Conservation (phyloP, 305 asterid genomes). For the Petunia hybrid region DNA sequence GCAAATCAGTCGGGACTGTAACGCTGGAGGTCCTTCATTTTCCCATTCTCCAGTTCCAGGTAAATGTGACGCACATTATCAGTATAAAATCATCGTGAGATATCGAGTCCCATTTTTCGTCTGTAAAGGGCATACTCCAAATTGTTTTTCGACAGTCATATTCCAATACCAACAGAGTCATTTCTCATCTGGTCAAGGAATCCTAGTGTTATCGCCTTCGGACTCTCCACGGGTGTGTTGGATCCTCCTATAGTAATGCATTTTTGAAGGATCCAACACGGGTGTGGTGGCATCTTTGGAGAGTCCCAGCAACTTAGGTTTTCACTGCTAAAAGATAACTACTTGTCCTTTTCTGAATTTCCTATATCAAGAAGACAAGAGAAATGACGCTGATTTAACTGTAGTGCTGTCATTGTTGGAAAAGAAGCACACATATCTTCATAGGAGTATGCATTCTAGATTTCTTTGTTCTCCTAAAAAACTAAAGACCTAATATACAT, state of each 20-base stretch:
- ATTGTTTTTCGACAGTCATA: background rate
- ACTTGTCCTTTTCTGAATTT: background rate
- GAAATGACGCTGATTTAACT: constrained; percentile 8
- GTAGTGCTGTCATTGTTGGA: background rate
- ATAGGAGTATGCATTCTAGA: background rate
- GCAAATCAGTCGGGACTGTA: constrained; percentile 71
- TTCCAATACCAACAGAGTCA: constrained; percentile 1
- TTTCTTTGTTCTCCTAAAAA: background rate
- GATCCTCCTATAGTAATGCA: no score
- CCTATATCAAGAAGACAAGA: background rate
- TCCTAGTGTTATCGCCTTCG: no score
- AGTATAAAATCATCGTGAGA: constrained; percentile 10
- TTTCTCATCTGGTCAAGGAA: constrained; percentile 8
- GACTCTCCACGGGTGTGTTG: no score
- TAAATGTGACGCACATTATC: constrained; percentile 39
- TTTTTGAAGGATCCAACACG: no score
- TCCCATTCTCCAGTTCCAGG: constrained; percentile 63
- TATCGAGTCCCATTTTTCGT: constrained; percentile 27
- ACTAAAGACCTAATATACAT: background rate
- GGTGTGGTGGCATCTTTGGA: no score
- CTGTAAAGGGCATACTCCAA: background rate
- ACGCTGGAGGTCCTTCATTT: constrained; percentile 52
- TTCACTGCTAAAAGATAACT: background rate
- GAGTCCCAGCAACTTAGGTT: no score
- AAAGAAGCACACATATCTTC: background rate